Base-by-base conservation (phyloP, 163 green algal species). In the Chloromonas sp. region DNA sequence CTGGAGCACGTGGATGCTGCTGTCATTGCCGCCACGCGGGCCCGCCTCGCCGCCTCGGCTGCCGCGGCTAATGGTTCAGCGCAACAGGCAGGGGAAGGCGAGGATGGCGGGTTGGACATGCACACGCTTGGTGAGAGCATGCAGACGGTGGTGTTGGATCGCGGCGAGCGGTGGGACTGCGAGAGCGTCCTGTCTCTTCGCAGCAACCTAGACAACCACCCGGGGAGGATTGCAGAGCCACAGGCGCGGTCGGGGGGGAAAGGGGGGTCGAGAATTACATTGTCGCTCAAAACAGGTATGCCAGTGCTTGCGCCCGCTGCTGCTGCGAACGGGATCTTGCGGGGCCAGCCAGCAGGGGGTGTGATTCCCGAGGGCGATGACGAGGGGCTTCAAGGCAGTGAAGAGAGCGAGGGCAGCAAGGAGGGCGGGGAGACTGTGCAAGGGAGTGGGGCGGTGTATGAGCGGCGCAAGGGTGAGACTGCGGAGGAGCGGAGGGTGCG, bases 161-260 rank as follows among this genome's bases (percentile, higher is more conserved):
- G 59, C 3, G 84, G 86, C 2, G 90, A 96, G 84, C 85, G 83
- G 3, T 97, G 95, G 94, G 95, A 98, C 88, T 98, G 94, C 84
- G 95, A 98, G 87, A 95, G 88, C 15, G 89, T 97, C 57, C 89
- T 97, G 70, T 95, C 92, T 2, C 82, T 96, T 81, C 87, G 90
- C 1, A 89, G 84, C 70, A 97, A 95, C 88, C 83, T 95, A 78
- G 89, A 95, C 84, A 96, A 97, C 89, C 93, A 97, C 84, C 94
- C 94, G 0, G 91, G 83, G 8, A 85, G 84, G 61, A 95, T 97
- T 60, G 85, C 84, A 2, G 91, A 94, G 84, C 91, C 90, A 58
- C 79, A 88, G 85, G 66, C 58, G 3, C 83, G 85, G 36, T 84
- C 60, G 0, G 57, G 89, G 15, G 71, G 61, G 74, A 62, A 81